phyloP scores from a whole-genome alignment of 129 eudicot species.

The Tagetes erecta region DNA sequence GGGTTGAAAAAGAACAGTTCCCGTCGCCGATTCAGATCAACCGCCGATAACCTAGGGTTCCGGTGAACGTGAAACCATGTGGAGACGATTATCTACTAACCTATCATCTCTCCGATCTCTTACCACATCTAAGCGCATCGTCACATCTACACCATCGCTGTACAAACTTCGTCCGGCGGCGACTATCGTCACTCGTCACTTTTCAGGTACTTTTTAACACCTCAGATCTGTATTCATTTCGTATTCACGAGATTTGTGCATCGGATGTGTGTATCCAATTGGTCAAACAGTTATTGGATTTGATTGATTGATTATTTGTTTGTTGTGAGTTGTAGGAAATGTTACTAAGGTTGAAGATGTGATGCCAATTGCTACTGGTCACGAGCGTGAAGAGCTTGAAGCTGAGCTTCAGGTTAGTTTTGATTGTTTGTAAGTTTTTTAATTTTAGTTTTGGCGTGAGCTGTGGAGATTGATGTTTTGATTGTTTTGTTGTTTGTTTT shows the following conservation, averaged over 20 bases:
- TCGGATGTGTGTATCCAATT: background rate
- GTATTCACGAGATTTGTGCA: background rate
- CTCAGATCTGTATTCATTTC: conserved; percentile 25
- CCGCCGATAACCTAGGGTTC: conserved; percentile 36
- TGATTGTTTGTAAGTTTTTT: background rate
- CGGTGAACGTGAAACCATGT: conserved; percentile 39
- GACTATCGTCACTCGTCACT: conserved; percentile 25
- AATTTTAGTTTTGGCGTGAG: background rate
- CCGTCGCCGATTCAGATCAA: conserved; percentile 40
- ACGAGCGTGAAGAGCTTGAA: conserved; percentile 73
- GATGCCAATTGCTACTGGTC: conserved; percentile 77
- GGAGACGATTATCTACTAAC: conserved; percentile 38
- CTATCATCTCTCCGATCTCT: conserved; percentile 35
- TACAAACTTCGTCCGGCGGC: conserved; percentile 26
- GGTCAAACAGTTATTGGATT: too few species aligned
- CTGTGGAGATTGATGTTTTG: background rate
- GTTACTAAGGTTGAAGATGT: conserved; percentile 48
- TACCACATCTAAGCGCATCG: conserved; percentile 26
- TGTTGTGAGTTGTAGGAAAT: conserved; percentile 20
- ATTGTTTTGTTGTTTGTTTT: background rate
- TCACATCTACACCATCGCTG: conserved; percentile 23
- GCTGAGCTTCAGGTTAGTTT: conserved; percentile 59
- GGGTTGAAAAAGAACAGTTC: conserved; percentile 11
- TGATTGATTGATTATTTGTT: conserved; percentile 5
- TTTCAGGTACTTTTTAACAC: conserved; percentile 24